Percentiles rank a stretch among this genome's conserved stretches.
Conservation (phyloP, 148 eudicot genomes). For the Polygonum maritimum region DNA sequence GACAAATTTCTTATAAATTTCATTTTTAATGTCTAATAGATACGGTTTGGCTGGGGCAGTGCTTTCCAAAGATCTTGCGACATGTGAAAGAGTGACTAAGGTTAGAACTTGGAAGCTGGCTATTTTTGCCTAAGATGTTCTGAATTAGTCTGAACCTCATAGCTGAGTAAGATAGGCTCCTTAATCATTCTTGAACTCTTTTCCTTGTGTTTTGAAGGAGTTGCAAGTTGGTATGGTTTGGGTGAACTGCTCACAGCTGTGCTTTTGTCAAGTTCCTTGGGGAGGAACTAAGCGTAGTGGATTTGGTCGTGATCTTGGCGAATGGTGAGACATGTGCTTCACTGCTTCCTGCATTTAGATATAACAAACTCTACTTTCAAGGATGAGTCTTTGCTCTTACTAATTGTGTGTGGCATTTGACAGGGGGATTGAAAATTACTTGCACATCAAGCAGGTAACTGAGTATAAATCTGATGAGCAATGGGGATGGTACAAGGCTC, state of each 20-base stretch:
- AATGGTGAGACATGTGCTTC: conserved; percentile 46
- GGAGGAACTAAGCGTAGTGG: conserved; percentile 97
- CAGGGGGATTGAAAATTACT: conserved; percentile 96
- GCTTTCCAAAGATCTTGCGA: conserved; percentile 70
- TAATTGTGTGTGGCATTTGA: background rate
- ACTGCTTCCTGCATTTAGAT: background rate
- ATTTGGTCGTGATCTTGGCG: conserved; percentile 97
- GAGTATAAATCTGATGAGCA: conserved; percentile 65
- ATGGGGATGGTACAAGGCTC: conserved; percentile 94
- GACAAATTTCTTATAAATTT: conserved; percentile 11
- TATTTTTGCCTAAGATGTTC: background rate
- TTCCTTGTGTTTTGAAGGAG: conserved; percentile 36
- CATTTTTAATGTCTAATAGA: conserved; percentile 24
- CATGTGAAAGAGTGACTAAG: conserved; percentile 87
- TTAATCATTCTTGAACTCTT: background rate
- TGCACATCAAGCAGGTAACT: conserved; percentile 89
- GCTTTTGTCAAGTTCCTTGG: conserved; percentile 99
- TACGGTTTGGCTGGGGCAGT: conserved; percentile 91
- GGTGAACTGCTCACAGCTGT: conserved; percentile 99
- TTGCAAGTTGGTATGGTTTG: conserved; percentile 83
- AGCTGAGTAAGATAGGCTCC: background rate
- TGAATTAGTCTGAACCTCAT: background rate
- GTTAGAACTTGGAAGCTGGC: conserved; percentile 26
- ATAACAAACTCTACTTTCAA: background rate
- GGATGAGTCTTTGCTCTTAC: no score